Conservation (phyloP, 148 eudicot genomes). For the Suaeda aralocaspica region DNA sequence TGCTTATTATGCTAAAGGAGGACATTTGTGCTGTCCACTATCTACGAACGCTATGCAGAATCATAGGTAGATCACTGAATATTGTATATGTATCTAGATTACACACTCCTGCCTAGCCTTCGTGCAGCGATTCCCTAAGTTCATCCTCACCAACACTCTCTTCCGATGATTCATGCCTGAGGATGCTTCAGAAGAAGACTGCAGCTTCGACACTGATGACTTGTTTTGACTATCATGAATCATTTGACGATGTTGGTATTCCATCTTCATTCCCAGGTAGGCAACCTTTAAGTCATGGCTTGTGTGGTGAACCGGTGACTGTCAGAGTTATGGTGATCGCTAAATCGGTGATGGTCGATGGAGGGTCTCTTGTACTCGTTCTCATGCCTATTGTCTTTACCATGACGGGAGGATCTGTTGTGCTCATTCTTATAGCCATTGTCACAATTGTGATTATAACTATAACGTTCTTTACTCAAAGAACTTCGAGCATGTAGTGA, state of each 20-base stretch:
- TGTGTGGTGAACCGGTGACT: constrained; percentile 34
- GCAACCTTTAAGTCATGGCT: constrained; percentile 43
- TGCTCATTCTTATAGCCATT: constrained; percentile 14
- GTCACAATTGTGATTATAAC: constrained; percentile 19
- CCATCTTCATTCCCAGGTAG: constrained; percentile 47
- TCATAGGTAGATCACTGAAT: too few species aligned
- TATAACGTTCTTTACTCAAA: constrained; percentile 30
- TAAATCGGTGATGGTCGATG: too few species aligned
- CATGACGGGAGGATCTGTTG: constrained; percentile 4
- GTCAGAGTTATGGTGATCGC: constrained; percentile 2
- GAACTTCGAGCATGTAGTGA: constrained; percentile 30
- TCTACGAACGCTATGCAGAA: too few species aligned
- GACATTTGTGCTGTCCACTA: too few species aligned
- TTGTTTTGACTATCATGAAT: constrained; percentile 29
- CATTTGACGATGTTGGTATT: constrained; percentile 30
- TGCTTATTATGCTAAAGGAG: too few species aligned
- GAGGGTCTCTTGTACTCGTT: too few species aligned
- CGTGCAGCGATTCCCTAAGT: too few species aligned
- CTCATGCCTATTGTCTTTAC: too few species aligned
- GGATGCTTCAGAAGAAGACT: constrained; percentile 19
- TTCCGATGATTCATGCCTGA: too few species aligned
- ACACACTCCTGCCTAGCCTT: too few species aligned
- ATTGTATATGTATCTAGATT: too few species aligned
- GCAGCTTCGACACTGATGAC: constrained; percentile 26
- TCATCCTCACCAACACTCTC: too few species aligned